A percentile compares a stretch with the other conserved stretches of the same genome.
Evolutionary conservation across 2,329 filamentous ascomycete species (phyloP).

Genomic region (Bipolaris victoriae): DNA sequence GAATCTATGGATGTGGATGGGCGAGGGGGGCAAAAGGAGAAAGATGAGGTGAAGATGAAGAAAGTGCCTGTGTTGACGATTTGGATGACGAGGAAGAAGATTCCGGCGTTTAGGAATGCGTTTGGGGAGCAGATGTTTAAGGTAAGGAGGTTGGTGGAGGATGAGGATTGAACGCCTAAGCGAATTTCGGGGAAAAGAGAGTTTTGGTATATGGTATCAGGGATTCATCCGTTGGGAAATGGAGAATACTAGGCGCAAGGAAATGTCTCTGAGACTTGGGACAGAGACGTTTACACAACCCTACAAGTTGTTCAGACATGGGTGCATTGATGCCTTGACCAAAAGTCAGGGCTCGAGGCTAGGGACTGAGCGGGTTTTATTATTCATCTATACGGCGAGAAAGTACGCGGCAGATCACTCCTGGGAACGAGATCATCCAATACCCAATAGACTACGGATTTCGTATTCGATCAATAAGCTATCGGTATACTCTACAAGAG

Average conservation of each 20-base stretch:
- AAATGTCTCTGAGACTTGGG: background rate
- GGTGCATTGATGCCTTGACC: background rate
- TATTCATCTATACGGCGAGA: background rate
- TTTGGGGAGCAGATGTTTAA: slow-evolving; percentile 29
- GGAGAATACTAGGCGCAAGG: background rate
- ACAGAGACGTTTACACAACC: background rate
- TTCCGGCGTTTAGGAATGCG: slow-evolving; percentile 20
- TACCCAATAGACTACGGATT: background rate
- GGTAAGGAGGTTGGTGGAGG: slow-evolving; percentile 9
- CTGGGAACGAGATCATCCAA: background rate
- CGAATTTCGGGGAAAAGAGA: background rate
- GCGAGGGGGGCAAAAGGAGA: background rate
- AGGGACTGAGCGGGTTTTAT: background rate
- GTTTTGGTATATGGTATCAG: background rate
- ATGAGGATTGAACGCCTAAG: slow-evolving; percentile 3
- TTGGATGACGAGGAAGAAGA: slow-evolving; percentile 28
- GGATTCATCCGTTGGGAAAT: background rate
- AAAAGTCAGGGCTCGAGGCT: too few relatives aligned
- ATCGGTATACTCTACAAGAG: too few relatives aligned
- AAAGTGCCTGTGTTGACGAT: slow-evolving; percentile 28
- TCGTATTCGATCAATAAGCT: background rate
- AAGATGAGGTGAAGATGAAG: slow-evolving; percentile 7
- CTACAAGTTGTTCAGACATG: background rate
- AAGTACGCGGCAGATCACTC: background rate
- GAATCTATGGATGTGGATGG: slow-evolving; percentile 21